Percentiles rank a stretch among this genome's conserved stretches.
phyloP scores from a whole-genome alignment of 2,329 filamentous ascomycete species.

The Talaromyces rugulosus region DNA sequence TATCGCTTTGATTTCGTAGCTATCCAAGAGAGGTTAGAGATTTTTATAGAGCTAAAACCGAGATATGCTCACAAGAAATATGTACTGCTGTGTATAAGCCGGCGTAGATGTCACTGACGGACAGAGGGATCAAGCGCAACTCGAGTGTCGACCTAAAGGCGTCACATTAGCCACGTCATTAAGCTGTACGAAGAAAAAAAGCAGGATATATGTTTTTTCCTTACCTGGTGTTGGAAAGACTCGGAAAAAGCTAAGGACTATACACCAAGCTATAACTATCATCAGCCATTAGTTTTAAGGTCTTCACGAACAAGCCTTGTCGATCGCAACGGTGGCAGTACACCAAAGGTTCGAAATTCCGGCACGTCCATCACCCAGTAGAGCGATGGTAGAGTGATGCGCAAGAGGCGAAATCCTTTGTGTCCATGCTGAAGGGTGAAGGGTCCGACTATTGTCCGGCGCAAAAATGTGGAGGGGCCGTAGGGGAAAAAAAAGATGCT shows the following conservation, averaged over 20 bases:
- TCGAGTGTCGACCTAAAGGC: not conserved
- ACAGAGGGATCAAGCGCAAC: not conserved
- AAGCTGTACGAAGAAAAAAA: not conserved
- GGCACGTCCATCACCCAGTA: not conserved
- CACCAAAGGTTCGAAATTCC: not conserved
- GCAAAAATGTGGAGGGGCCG: not conserved
- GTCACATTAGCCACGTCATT: not conserved
- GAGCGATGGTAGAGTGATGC: not conserved
- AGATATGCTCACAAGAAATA: not conserved
- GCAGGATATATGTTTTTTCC: not conserved
- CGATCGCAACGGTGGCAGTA: not conserved
- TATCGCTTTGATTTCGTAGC: not conserved
- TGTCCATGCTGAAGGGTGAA: not conserved
- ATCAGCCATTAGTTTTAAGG: not conserved
- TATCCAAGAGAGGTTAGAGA: not conserved
- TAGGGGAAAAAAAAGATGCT: not conserved
- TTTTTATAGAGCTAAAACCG: not conserved
- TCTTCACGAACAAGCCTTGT: not conserved
- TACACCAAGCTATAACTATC: not conserved
- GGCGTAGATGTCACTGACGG: not conserved
- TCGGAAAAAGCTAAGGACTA: not conserved
- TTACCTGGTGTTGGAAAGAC: not conserved
- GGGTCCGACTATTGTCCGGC: not conserved
- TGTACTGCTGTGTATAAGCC: not conserved
- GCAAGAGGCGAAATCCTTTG: not conserved